phyloP scores from a whole-genome alignment of 163 green algal genomes.

The Scenedesmus sp. region DNA sequence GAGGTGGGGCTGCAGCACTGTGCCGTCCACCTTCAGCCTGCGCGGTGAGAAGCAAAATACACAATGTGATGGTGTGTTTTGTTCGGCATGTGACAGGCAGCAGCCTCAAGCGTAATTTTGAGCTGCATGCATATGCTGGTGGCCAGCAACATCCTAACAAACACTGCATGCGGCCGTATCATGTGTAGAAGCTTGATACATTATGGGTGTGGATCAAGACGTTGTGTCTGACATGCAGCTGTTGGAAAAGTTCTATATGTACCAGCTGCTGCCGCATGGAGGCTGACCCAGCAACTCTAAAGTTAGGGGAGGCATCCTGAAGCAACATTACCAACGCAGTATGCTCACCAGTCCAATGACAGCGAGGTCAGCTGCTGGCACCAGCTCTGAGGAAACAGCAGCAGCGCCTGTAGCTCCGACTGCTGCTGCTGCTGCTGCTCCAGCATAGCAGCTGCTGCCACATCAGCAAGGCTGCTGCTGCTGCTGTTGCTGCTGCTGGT shows the following conservation, averaged over 20 bases:
- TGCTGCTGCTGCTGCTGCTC: conserved; percentile 27
- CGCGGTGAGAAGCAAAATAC: not conserved
- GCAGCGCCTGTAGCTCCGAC: not conserved
- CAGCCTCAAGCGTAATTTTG: no score
- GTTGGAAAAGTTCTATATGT: no score
- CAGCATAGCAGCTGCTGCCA: not conserved
- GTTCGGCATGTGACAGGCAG: no score
- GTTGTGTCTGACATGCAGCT: no score
- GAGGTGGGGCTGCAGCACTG: conserved; percentile 24
- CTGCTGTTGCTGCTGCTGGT: conserved; percentile 29
- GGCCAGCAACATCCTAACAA: no score
- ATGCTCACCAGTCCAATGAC: conserved; percentile 34
- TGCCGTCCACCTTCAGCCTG: conserved; percentile 29
- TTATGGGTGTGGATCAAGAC: no score
- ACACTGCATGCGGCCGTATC: no score
- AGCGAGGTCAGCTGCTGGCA: conserved; percentile 10
- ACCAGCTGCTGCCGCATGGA: no score
- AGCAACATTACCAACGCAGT: not conserved
- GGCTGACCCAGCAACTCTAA: no score
- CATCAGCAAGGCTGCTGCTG: conserved; percentile 3
- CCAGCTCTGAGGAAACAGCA: conserved; percentile 8
- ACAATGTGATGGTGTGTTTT: no score
- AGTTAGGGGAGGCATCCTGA: not conserved
- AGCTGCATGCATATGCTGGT: no score
- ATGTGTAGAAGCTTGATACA: no score